Evolutionary conservation across 1,284 basidiomycete genomes (phyloP), one percentile per base, ranked within the genome.

Genomic region (Exobasidium cylindrosporum): DNA sequence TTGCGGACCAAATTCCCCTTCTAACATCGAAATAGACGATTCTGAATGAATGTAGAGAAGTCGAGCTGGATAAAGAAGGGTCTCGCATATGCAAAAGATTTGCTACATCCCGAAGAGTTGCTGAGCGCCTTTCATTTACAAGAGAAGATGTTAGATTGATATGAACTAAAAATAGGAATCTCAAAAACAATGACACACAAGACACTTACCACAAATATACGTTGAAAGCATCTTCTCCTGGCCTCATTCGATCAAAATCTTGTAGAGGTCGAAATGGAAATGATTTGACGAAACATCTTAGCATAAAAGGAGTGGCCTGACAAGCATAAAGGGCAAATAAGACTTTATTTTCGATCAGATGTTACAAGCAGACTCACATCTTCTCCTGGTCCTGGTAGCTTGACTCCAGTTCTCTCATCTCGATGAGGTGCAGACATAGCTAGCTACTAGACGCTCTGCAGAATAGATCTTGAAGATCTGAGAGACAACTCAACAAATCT

Each of bases 151-250:
- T n/a, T n/a, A n/a, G n/a, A n/a, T n/a, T n/a, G n/a, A n/a, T n/a
- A n/a, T n/a, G n/a, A n/a, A n/a, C n/a, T n/a, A n/a, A n/a, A n/a
- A n/a, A n/a, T n/a, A n/a, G n/a, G n/a, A n/a, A n/a, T n/a, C n/a
- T n/a, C n/a, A n/a, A n/a, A n/a, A n/a, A n/a, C n/a, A n/a, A n/a
- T n/a, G n/a, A n/a, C n/a, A n/a, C n/a, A n/a, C n/a, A n/a, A n/a
- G n/a, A n/a, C n/a, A 31, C 47, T 50, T 21, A 30, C 53, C 53
- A 55, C 14, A 55, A 13, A 32, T 55, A 55, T 21, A 55, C 14
- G n/a, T 55, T 55, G 17, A n/a, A 55, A 14, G 29, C 53, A 17
- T 55, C 53, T 14, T 35, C 6, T 24, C n/a, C n/a, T 2, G 17
- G 31, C 53, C 3, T 14, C 21, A 55, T 13, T 23, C 17, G 3